Conservation (phyloP, 176 grass and related monocot genomes). For the Typha latifolia region DNA sequence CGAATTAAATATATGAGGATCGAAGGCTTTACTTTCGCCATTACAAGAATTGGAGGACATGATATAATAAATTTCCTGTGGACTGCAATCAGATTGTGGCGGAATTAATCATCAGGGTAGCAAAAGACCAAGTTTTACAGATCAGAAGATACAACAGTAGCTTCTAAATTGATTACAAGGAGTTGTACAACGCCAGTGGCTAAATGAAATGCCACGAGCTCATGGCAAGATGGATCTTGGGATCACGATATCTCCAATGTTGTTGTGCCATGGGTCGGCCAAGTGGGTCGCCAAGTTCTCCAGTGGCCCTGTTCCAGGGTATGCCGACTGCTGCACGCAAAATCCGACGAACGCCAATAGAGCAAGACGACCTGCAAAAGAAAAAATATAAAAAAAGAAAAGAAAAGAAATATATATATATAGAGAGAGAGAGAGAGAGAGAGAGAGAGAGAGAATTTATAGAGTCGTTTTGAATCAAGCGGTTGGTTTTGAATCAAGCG, state of each 20-base stretch:
- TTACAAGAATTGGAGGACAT: neutral
- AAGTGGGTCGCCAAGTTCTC: conserved; percentile 91
- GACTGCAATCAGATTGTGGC: neutral
- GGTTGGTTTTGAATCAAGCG: too few relatives aligned
- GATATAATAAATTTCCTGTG: neutral
- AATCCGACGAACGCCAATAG: conserved; percentile 90
- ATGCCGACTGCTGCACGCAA: conserved; percentile 93
- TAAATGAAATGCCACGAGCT: conserved; percentile 3
- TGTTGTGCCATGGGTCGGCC: conserved; percentile 98
- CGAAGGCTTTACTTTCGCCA: neutral
- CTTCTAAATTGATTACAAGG: neutral
- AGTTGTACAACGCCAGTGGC: neutral
- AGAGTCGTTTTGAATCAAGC: neutral
- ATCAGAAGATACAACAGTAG: neutral
- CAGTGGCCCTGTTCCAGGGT: conserved; percentile 79
- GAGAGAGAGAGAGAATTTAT: too few relatives aligned
- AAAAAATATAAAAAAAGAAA: too few relatives aligned
- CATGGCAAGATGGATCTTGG: conserved; percentile 61
- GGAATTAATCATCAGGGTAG: neutral
- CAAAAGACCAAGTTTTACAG: neutral
- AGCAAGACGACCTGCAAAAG: conserved; percentile 57
- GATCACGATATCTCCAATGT: conserved; percentile 91
- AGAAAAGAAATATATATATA: neutral
- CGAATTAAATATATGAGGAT: too few relatives aligned
- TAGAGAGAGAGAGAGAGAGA: too few relatives aligned